Evolutionary conservation across 2,329 filamentous ascomycete genomes (phyloP).

Genomic region (Ascochyta fabae): DNA sequence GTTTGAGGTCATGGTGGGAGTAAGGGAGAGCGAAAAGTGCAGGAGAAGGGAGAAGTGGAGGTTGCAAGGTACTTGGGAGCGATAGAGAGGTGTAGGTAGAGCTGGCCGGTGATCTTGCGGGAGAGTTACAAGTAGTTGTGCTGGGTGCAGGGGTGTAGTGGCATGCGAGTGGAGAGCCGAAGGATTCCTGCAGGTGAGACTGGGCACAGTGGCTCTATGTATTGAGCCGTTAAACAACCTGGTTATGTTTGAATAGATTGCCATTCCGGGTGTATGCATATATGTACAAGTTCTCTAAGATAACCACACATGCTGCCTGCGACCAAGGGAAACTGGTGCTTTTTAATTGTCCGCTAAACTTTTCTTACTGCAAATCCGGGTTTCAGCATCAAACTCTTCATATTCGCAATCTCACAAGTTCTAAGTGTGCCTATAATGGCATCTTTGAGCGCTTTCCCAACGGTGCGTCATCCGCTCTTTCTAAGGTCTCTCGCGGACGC

Average conservation of each 20-base stretch:
- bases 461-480: neutral
- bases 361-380: too few relatives aligned
- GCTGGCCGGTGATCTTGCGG: neutral
- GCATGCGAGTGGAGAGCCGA: constrained; percentile 4
- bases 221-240: too few relatives aligned
- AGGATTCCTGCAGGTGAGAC: neutral
- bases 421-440: neutral
- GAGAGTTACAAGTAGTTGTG: neutral
- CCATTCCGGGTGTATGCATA: too few relatives aligned
- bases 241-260: too few relatives aligned
- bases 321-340: too few relatives aligned
- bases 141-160: neutral
- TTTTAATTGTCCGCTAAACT: too few relatives aligned
- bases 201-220: neutral
- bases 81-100: neutral
- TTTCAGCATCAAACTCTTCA: too few relatives aligned
- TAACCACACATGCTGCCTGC: too few relatives aligned
- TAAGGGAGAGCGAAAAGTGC: neutral
- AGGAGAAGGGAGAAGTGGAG: neutral
- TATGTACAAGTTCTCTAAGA: too few relatives aligned
- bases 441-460: neutral
- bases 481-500: neutral
- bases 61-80: neutral
- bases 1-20: neutral
- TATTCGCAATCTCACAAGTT: too few relatives aligned